Evolutionary conservation across 257 asterid genomes (phyloP).

Genomic region (Solanum medicagineum): DNA sequence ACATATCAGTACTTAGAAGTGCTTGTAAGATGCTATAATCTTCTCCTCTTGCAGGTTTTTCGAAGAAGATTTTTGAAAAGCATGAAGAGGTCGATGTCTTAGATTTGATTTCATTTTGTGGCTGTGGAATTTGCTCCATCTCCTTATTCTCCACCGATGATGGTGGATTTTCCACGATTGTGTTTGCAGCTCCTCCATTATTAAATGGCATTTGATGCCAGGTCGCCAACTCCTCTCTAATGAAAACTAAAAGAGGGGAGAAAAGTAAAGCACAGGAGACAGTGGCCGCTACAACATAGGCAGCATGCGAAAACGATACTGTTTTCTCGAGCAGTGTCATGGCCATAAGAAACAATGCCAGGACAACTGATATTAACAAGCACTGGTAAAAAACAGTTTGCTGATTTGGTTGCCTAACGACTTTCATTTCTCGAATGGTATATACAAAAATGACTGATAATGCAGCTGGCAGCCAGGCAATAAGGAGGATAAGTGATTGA

Average conservation of each 20-base stretch:
- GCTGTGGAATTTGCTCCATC: not conserved
- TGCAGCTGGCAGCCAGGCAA: constrained; percentile 32
- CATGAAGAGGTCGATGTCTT: not conserved
- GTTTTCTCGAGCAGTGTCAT: constrained; percentile 17
- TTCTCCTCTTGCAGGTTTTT: constrained; percentile 21
- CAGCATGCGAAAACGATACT: constrained; percentile 11
- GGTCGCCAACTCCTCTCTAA: constrained; percentile 16
- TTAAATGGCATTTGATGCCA: not conserved
- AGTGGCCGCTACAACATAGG: constrained; percentile 6
- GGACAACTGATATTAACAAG: constrained; percentile 6
- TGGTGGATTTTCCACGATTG: not conserved
- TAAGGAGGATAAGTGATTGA: constrained; percentile 18
- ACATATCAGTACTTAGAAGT: constrained; percentile 17
- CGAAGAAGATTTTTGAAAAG: not conserved
- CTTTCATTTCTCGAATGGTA: constrained; percentile 12
- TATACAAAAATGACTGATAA: constrained; percentile 14
- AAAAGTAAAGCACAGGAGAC: constrained; percentile 21
- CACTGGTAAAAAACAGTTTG: constrained; percentile 12
- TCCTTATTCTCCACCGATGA: not conserved
- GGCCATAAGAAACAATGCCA: constrained; percentile 14
- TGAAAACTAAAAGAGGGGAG: constrained; percentile 10
- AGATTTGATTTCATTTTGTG: not conserved
- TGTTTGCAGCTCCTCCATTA: not conserved
- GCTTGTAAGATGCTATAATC: constrained; percentile 28
- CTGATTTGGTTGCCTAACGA: constrained; percentile 21